A percentile compares a stretch with the other conserved stretches of the same genome.
Conservation (phyloP, 768 basidiomycete genomes). For the Trametes meyenii region DNA sequence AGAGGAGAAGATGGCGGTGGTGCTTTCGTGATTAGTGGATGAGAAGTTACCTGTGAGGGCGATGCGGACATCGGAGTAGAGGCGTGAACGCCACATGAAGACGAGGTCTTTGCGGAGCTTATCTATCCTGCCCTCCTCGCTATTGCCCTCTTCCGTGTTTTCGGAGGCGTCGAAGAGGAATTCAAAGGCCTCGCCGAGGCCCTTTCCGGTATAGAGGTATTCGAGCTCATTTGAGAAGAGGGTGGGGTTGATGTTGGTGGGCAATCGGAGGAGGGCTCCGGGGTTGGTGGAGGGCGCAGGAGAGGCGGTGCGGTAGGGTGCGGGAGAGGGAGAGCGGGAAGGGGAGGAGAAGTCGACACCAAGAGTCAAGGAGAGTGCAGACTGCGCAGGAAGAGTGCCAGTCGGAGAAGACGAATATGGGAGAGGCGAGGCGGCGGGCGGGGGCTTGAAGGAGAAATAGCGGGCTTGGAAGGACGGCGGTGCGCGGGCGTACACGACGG, state of each 20-base stretch:
- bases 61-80: constrained; percentile 91
- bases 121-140: constrained; percentile 65
- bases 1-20: constrained; percentile 85
- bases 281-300: constrained; percentile 46
- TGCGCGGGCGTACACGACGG: constrained; percentile 93
- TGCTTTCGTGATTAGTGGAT: constrained; percentile 62
- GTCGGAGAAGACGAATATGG: constrained; percentile 53
- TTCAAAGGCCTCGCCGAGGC: constrained; percentile 85
- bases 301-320: constrained; percentile 48
- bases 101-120: constrained; percentile 92
- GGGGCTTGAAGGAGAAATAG: constrained; percentile 80
- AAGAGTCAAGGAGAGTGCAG: constrained; percentile 59
- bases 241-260: constrained; percentile 70
- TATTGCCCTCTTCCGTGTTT: constrained; percentile 44
- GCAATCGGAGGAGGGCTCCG: constrained; percentile 59
- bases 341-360: constrained; percentile 44
- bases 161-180: constrained; percentile 75
- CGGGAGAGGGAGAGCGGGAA: constrained; percentile 49
- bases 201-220: constrained; percentile 92
- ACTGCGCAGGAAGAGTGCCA: constrained; percentile 56
- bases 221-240: constrained; percentile 91
- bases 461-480: constrained; percentile 89
- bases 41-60: constrained; percentile 72
- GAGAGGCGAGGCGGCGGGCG: constrained; percentile 52
- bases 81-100: constrained; percentile 94